phyloP scores from a whole-genome alignment of 331 rosid genomes.

The Telfairia occidentalis region DNA sequence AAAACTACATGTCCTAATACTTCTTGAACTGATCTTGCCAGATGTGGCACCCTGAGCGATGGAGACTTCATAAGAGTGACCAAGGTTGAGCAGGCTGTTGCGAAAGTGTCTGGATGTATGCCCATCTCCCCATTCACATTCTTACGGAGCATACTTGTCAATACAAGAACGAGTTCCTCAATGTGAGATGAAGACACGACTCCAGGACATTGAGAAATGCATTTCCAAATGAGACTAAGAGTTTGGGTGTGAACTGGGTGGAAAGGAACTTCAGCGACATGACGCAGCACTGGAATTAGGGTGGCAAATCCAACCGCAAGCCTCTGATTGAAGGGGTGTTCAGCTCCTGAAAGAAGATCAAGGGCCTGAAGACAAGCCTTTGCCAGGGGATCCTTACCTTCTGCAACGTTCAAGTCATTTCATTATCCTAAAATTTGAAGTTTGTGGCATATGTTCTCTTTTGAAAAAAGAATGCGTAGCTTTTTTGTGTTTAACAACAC shows the following conservation, averaged over 20 bases:
- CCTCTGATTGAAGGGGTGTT: constrained; percentile 59
- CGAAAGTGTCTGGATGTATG: constrained; percentile 65
- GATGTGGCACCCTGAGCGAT: constrained; percentile 34
- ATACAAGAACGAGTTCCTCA: constrained; percentile 45
- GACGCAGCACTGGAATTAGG: constrained; percentile 59
- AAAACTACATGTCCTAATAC: constrained; percentile 43
- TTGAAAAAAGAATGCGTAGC: neutral
- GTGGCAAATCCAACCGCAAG: constrained; percentile 77
- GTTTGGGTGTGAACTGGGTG: constrained; percentile 74
- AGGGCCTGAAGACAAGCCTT: constrained; percentile 75
- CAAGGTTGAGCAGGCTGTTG: constrained; percentile 46
- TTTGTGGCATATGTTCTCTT: neutral
- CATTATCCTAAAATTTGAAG: constrained; percentile 20
- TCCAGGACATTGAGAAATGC: constrained; percentile 80
- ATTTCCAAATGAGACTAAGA: constrained; percentile 53
- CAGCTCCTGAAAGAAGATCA: constrained; percentile 60
- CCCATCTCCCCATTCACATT: constrained; percentile 63
- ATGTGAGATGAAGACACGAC: constrained; percentile 50
- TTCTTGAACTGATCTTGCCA: constrained; percentile 41
- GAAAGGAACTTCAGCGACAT: constrained; percentile 76
- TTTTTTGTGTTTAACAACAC: neutral
- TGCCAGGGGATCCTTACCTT: constrained; percentile 59
- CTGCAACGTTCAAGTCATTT: constrained; percentile 36
- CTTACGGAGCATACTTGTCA: constrained; percentile 52
- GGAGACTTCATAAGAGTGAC: constrained; percentile 56